Evolutionary conservation across 257 asterid species (phyloP).

Genomic region (Misopates orontium): DNA sequence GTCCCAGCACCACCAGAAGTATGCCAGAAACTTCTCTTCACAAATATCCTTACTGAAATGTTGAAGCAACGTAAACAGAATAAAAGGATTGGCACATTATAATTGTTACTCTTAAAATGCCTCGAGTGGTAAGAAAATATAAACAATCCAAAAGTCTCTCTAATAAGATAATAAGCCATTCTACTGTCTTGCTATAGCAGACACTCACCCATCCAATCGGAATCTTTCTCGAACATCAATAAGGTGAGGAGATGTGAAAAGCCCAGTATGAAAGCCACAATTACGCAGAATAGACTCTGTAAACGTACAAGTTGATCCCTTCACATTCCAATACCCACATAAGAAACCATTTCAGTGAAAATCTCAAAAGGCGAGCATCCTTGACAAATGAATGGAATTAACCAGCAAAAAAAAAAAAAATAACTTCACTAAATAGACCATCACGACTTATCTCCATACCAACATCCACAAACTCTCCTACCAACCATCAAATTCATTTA

Average conservation of each 20-base stretch:
- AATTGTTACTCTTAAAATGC: conserved; percentile 10
- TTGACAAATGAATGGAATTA: not conserved
- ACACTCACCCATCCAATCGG: conserved; percentile 77
- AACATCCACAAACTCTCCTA: conserved; percentile 14
- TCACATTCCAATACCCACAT: conserved; percentile 36
- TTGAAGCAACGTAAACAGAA: conserved; percentile 21
- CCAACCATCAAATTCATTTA: not conserved
- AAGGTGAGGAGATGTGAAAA: conserved; percentile 97
- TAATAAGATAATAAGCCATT: conserved; percentile 15
- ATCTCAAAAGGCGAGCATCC: conserved; percentile 13
- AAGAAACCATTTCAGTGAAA: conserved; percentile 26
- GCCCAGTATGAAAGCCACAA: conserved; percentile 92
- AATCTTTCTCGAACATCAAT: conserved; percentile 97
- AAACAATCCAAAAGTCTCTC: conserved; percentile 7
- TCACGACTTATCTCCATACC: conserved; percentile 10
- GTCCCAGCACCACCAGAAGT: conserved; percentile 96
- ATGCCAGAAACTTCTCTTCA: conserved; percentile 84
- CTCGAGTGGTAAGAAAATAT: conserved; percentile 8
- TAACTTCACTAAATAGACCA: conserved; percentile 7
- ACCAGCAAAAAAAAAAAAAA: conserved; percentile 15
- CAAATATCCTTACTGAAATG: conserved; percentile 63
- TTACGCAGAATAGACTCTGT: conserved; percentile 82
- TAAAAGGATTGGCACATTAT: conserved; percentile 15
- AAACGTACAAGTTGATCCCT: conserved; percentile 97
- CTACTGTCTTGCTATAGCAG: conserved; percentile 13